Base-by-base conservation (phyloP, 768 basidiomycete species). In the Austroboletus eburneus region DNA sequence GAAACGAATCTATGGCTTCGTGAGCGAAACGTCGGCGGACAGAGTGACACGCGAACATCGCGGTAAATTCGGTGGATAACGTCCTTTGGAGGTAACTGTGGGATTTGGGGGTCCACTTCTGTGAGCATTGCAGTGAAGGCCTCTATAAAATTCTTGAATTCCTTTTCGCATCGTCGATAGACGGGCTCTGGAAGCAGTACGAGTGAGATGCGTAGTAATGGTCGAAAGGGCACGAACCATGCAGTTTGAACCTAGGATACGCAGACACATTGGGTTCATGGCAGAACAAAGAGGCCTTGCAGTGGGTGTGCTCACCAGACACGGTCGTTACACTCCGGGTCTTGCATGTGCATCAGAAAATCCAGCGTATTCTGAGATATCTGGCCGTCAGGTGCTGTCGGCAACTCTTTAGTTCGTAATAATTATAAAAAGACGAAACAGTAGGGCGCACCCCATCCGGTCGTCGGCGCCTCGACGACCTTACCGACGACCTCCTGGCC, bases 51-150 rank as follows among this genome's bases (percentile, higher is more conserved):
- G 24, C 17, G n/a, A n/a, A 87, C 89, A 63, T 97, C 95, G 37
- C 94, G 83, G 62, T 96, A 95, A 33, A 97, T 93, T 14, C 95
- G 75, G 64, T 98, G 90, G 45, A 89, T 81, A 20, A 95, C 77
- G 56, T 99, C 95, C 58, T 92, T 94, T 0, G 90, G 80, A 0
- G 96, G 96, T 2, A 98, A 71, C 8, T 79, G 82, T 0, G 96
- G 95, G 0, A 98, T 78, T 57, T 96, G 81, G 16, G 79, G 69
- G 63, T 99, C 95, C 1, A 80, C 81, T 37, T 83, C 83, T 23
- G 75, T 72, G 14, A 95, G 71, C 23, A 79, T 65, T 10, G 79
- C 72, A 2, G 85, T 85, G 59, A 94, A 81, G 0, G 69, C 69
- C 34, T 86, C 83, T 17, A 94, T 69, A 57, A 95, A 97, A 30